A percentile compares a stretch with the other conserved stretches of the same genome.
Conservation (phyloP, 2,329 filamentous ascomycete genomes). For the Mycosphaerella arachidis region DNA sequence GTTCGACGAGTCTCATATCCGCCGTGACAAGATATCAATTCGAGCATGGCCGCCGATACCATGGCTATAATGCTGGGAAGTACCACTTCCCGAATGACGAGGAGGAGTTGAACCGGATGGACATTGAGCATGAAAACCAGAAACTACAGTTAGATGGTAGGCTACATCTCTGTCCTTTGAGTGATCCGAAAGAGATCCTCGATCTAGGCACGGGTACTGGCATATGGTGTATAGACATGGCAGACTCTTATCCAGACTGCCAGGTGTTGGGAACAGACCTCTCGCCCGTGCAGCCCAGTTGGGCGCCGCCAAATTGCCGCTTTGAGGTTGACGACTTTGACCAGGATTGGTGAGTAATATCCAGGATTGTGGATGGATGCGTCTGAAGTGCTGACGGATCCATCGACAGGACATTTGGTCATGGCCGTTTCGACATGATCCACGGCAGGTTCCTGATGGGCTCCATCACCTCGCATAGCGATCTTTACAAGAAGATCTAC, state of each 20-base stretch:
- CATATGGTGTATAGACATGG: constrained; percentile 33
- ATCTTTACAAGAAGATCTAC: constrained; percentile 30
- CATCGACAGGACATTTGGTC: constrained; percentile 37
- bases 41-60: constrained; percentile 29
- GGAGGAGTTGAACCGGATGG: constrained; percentile 29
- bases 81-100: constrained; percentile 34
- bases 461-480: constrained; percentile 19
- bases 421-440: constrained; percentile 39
- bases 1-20: constrained; percentile 15
- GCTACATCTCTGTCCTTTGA: constrained; percentile 42
- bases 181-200: constrained; percentile 40
- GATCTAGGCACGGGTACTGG: constrained; percentile 46
- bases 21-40: constrained; percentile 17
- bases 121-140: constrained; percentile 33
- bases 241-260: constrained; percentile 28
- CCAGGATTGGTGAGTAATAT: constrained; percentile 34
- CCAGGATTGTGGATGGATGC: constrained; percentile 13
- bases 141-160: constrained; percentile 25
- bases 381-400: constrained; percentile 36
- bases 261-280: constrained; percentile 36
- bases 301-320: constrained; percentile 26
- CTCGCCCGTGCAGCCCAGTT: constrained; percentile 7
- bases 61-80: constrained; percentile 27
- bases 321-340: constrained; percentile 34
- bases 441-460: constrained; percentile 37